Conservation (phyloP, 2,329 filamentous ascomycete species). For the Fusarium hostae region DNA sequence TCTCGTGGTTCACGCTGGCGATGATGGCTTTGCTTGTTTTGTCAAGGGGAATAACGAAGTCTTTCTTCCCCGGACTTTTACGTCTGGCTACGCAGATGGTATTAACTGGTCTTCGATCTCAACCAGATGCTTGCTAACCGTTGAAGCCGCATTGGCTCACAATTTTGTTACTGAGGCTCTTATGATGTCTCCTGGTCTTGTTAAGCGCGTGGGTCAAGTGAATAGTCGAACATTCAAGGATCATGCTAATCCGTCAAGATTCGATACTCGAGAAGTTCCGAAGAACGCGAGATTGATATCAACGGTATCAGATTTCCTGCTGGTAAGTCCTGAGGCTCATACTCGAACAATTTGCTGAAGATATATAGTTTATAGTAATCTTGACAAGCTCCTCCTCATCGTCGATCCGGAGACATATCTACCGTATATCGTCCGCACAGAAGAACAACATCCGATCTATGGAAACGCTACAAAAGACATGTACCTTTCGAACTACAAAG, state of each 20-base stretch:
- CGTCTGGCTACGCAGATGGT: conserved; percentile 27
- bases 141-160: neutral
- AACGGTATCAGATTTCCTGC: conserved; percentile 7
- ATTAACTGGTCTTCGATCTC: accelerated
- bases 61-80: neutral
- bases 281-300: neutral
- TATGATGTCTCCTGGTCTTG: neutral
- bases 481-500: conserved; percentile 22
- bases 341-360: accelerated
- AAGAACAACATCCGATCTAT: conserved; percentile 16
- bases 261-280: accelerated
- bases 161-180: neutral
- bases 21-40: conserved; percentile 20
- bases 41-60: conserved; percentile 26
- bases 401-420: conserved; percentile 4
- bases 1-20: conserved; percentile 6
- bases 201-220: neutral
- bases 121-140: accelerated
- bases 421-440: conserved; percentile 16
- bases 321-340: neutral
- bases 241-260: neutral
- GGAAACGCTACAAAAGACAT: conserved; percentile 2
- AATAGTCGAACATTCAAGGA: accelerated
- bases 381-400: neutral
- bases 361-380: accelerated